Evolutionary conservation across 202 grass and related monocot genomes (phyloP).

Genomic region (Musa balbisiana): DNA sequence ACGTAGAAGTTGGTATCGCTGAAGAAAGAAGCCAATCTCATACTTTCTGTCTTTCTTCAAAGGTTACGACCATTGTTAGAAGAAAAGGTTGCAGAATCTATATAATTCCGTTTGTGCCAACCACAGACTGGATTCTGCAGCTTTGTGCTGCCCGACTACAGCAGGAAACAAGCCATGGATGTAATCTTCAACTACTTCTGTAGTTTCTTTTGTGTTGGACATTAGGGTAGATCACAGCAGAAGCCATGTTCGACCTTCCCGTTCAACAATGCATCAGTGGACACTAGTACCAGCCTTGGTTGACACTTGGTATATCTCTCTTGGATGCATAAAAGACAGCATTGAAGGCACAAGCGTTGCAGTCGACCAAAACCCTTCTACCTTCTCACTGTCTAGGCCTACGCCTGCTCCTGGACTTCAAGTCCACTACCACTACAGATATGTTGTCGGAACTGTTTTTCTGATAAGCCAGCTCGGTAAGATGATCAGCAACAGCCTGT

Average conservation of each 20-base stretch:
- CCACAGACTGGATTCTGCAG: background rate
- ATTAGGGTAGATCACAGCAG: background rate
- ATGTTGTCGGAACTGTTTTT: slow-evolving; percentile 45
- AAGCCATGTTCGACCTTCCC: background rate
- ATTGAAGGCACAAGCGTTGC: background rate
- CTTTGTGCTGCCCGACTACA: background rate
- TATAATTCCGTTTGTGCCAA: background rate
- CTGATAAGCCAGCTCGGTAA: slow-evolving; percentile 28
- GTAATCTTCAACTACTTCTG: background rate
- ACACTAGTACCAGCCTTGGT: background rate
- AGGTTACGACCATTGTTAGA: too few species aligned
- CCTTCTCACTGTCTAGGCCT: slow-evolving; percentile 22
- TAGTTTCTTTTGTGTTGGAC: background rate
- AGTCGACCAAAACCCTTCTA: background rate
- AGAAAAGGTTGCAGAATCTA: background rate
- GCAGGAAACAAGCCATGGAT: background rate
- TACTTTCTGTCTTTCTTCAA: background rate
- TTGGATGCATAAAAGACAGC: background rate
- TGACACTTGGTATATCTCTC: background rate
- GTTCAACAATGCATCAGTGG: background rate
- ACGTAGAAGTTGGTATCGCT: background rate
- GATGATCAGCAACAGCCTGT: slow-evolving; percentile 32
- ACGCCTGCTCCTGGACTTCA: slow-evolving; percentile 35
- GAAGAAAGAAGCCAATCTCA: background rate
- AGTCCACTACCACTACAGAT: slow-evolving; percentile 38